Percentiles rank a stretch among this genome's conserved stretches.
Evolutionary conservation across 108 stramenopile genomes (phyloP).

Genomic region (Nitzschia palea): DNA sequence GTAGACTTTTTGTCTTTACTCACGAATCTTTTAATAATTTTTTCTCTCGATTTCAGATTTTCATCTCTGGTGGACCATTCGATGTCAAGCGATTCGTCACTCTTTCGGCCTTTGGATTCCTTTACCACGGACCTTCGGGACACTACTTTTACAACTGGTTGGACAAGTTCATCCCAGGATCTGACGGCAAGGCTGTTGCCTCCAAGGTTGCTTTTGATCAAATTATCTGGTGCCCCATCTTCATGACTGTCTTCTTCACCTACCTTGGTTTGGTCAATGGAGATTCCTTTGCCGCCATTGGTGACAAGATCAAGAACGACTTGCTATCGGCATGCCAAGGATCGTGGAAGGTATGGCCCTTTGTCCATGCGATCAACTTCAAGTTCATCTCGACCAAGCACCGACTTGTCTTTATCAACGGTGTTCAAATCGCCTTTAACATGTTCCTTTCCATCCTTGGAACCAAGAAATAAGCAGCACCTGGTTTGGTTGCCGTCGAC

Average conservation of each 20-base stretch:
- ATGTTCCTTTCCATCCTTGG: slow-evolving; percentile 98
- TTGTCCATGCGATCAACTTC: slow-evolving; percentile 97
- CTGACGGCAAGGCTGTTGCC: slow-evolving; percentile 71
- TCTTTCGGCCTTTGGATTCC: slow-evolving; percentile 92
- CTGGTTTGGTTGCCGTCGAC: too few relatives aligned
- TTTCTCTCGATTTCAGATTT: slow-evolving; percentile 53
- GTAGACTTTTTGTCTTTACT: background rate
- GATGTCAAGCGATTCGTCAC: slow-evolving; percentile 93
- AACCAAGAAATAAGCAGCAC: slow-evolving; percentile 65
- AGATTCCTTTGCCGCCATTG: slow-evolving; percentile 83
- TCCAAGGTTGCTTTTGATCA: slow-evolving; percentile 96
- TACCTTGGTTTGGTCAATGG: slow-evolving; percentile 95
- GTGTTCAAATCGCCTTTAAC: slow-evolving; percentile 96
- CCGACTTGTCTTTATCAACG: slow-evolving; percentile 97
- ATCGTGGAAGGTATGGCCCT: slow-evolving; percentile 97
- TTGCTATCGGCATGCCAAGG: slow-evolving; percentile 93
- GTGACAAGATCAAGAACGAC: slow-evolving; percentile 91
- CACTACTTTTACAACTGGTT: slow-evolving; percentile 99
- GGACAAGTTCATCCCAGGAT: slow-evolving; percentile 87
- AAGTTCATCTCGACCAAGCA: slow-evolving; percentile 94
- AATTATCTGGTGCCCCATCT: slow-evolving; percentile 94
- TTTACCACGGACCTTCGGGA: slow-evolving; percentile 97
- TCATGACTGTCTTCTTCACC: slow-evolving; percentile 97
- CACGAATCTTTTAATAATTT: slow-evolving; percentile 6
- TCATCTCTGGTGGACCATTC: slow-evolving; percentile 91